Evolutionary conservation across 208 protist species (phyloP), one percentile per base, ranked within the genome.

Genomic region (Sergeia podlipaevii): DNA sequence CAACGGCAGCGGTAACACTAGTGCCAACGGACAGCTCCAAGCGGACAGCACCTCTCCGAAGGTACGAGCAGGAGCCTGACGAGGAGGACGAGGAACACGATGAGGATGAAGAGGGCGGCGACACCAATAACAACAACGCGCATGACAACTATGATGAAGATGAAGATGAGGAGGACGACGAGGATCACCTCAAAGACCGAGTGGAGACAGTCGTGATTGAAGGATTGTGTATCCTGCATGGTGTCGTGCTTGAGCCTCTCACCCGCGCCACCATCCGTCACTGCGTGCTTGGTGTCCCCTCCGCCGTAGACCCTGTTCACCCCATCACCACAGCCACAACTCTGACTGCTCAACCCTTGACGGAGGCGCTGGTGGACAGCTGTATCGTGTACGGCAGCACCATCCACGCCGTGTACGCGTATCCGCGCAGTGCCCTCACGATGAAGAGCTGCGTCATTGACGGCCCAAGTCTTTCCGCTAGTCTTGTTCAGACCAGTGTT

Each of bases 361-460:
- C 68, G 4, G 78, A 85, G 55, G 75, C 69, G 13, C 11, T 61
- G 7, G 39, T 89, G 18, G 65, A 77, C 21, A 70, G 76, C 53
- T 87, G 69, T 45, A 33, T 92, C 24, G 57, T 92, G 32, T 92
- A 78, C 48, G 85, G 85, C 39, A 63, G 75, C 51, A 41, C 42
- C 17, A 38, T 77, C 41, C 74, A 92, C 51, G 80, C 63, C 18
- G 24, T 92, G 2, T 92, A 92, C 65, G 85, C 85, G 27, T 92
- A 72, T 55, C 85, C 85, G 4, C 74, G 78, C 44, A 71, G 69
- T 32, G 49, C 67, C 3, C 41, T 85, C 5, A 41, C 45, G 18
- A 23, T 92, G 53, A 32, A 45, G 13, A 80, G 57, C 46, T 76
- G 51, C 42, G 46, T 92, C 4, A 63, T 92, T 21, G 66, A 82